A percentile compares a stretch with the other conserved stretches of the same genome.
Conservation (phyloP, 73 alveolate species). For the Paramecium caudatum region DNA sequence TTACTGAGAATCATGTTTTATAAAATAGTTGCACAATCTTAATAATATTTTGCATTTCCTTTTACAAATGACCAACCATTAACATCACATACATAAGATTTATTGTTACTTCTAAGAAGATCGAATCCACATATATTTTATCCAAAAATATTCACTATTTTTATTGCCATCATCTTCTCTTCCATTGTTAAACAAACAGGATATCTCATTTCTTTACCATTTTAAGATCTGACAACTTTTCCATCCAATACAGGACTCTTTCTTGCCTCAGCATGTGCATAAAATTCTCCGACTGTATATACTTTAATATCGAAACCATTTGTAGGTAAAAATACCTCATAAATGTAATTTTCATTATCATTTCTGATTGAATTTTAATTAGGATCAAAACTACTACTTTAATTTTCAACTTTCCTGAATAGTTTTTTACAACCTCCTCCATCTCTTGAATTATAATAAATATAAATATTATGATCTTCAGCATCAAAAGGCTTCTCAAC, state of each 20-base stretch:
- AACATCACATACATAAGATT: conserved; percentile 98
- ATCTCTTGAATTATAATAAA: conserved; percentile 93
- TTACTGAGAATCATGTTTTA: conserved; percentile 68
- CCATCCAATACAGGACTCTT: conserved; percentile 97
- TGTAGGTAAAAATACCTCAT: conserved; percentile 84
- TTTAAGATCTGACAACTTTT: conserved; percentile 91
- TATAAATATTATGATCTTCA: conserved; percentile 95
- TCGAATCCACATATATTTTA: conserved; percentile 98
- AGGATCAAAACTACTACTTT: conserved; percentile 67
- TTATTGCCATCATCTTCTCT: conserved; percentile 95
- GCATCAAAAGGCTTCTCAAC: conserved; percentile 98
- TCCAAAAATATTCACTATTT: conserved; percentile 91
- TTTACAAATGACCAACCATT: conserved; percentile 91
- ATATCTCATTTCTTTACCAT: conserved; percentile 98
- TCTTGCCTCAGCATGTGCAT: conserved; percentile 99
- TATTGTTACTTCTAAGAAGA: conserved; percentile 93
- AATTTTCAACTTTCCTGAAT: conserved; percentile 90
- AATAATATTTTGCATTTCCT: conserved; percentile 84
- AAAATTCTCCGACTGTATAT: conserved; percentile 96
- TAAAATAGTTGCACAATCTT: conserved; percentile 79
- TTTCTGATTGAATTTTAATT: conserved; percentile 85
- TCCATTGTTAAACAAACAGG: conserved; percentile 96
- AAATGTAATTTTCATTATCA: conserved; percentile 90
- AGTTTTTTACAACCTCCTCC: conserved; percentile 98
- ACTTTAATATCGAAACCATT: conserved; percentile 98